A percentile compares a stretch with the other conserved stretches of the same genome.
Evolutionary conservation across 768 basidiomycete genomes (phyloP).

Genomic region (Amanita jacksonii): DNA sequence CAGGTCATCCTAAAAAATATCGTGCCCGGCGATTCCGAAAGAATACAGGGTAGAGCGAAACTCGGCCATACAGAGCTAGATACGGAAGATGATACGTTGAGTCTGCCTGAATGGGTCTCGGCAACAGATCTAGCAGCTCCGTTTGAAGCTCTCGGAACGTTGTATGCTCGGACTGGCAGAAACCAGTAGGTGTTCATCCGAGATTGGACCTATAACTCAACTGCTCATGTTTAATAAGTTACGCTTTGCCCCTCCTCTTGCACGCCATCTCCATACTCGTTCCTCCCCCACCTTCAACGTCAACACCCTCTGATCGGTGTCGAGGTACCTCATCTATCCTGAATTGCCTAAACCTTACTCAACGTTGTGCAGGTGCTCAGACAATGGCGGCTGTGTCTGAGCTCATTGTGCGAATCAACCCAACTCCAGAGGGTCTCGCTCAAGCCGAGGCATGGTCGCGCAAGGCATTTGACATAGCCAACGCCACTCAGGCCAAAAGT

Average conservation of each 20-base stretch:
- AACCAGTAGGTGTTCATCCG: constrained; percentile 33
- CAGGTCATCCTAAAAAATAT: constrained; percentile 32
- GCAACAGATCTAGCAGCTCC: constrained; percentile 57
- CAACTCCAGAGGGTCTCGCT: constrained; percentile 22
- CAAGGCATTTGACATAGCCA: constrained; percentile 25
- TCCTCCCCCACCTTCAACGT: constrained; percentile 30
- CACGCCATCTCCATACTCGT: constrained; percentile 56
- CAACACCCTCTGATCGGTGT: constrained; percentile 43
- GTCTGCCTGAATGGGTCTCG: constrained; percentile 51
- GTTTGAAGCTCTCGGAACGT: constrained; percentile 54
- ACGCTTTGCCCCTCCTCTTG: constrained; percentile 55
- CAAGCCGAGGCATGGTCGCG: constrained; percentile 57
- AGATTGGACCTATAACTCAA: neutral
- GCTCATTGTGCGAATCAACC: constrained; percentile 27
- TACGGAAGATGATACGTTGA: constrained; percentile 20
- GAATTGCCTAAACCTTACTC: neutral
- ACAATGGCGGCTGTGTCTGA: constrained; percentile 38
- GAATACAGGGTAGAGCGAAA: constrained; percentile 1
- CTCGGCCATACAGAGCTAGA: neutral
- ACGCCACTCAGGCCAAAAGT: constrained; percentile 14
- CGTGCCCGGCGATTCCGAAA: constrained; percentile 15
- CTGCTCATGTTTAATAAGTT: constrained; percentile 26
- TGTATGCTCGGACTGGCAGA: constrained; percentile 47
- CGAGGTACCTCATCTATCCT: constrained; percentile 31
- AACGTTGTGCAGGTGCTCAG: constrained; percentile 27